Base-by-base conservation (phyloP, 2,329 filamentous ascomycete species). In the Pseudofabraea citricarpa region DNA sequence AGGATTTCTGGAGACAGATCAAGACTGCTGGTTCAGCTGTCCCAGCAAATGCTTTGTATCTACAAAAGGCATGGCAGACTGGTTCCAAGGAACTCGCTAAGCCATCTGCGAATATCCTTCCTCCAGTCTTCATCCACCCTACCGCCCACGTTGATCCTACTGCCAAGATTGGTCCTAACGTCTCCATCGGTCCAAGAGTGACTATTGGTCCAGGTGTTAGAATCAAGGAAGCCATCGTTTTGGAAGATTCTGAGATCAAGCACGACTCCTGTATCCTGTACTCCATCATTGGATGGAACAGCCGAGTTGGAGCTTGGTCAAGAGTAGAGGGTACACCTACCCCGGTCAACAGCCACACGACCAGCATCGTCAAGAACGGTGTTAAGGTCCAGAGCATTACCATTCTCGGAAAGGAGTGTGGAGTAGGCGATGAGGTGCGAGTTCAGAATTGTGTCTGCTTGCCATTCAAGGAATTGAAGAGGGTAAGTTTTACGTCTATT, bases 1-100 rank as follows among this genome's bases (percentile, higher is more conserved):
- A 94, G 72, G 93, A 97, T 66, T 98, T 98, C 69, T 98, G 93
- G 93, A 89, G 93, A 57, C 93, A 98, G 75, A 97, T 98, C 79
- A 98, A 98, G 79, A 96, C 93, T 2, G 93, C 93, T 47, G 93
- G 93, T 47, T 97, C 91, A 5, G 93, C 93, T 39, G 90, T 98
- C 21, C 93, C 93, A 13, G 93, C 93, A 51, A 97, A 97, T 61
- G 93, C 93, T 12, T 79, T 98, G 24, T 98, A 98, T 70, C 81
- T 98, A 43, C 89, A 94, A 64, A 89, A 96, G 72, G 91, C 93
- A 16, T 85, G 85, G 73, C 91, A 97, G 69, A 78, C 75, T 35
- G 81, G 82, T 54, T 89, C 87, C 29, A 75, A 81, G 41, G 91
- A 96, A 71, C 83, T 97, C 41, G 83, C 88, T 10, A 72, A 81